Base-by-base conservation (phyloP, 169 alveolate genomes). In the Eimeria nieschulzi region DNA sequence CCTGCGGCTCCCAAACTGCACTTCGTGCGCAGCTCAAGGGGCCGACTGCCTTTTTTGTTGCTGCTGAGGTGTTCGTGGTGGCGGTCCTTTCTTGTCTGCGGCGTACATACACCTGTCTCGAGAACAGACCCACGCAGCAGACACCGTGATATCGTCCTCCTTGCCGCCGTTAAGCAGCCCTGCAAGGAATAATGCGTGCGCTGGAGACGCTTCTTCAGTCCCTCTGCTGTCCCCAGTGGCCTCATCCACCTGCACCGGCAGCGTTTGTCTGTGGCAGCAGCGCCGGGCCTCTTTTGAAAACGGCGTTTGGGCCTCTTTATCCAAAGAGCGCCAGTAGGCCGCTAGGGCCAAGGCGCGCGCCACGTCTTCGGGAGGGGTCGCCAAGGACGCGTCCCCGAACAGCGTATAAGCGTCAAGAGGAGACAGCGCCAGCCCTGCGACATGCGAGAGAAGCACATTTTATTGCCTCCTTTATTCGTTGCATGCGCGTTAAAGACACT, bases 271-370 rank as follows among this genome's bases (percentile, higher is more conserved):
- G 76, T 66, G 17, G 26, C 76, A 66, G 76, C 76, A 66, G 12
- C 76, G 76, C 17, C 76, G 25, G 9, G 91, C 80, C 59, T 83
- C 80, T n/a, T 83, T 83, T 25, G 91, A 61, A 23, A 83, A 83
- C 7, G 91, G 91, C 51, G 91, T 92, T 83, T 90, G 90, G 39
- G 95, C 95, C 17, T 71, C 71, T 10, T 94, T 75, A 66, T 94
- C 95, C 26, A 92, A 75, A 33, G 95, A 92, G 10, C 92, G 76
- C 88, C 91, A 71, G 68, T 83, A 92, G 15, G 96, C 95, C 9
- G 96, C 96, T 55, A 90, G 61, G 56, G 96, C 91, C 53, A 94
- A 71, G 13, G 95, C 95, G 7, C 93, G 94, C 17, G 96, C 92
- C 25, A 94, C 86, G 26, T 92, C 88, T 9, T 70, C 73, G 53